Base-by-base conservation (phyloP, 2,329 filamentous ascomycete species). In the Xylariaceae sp. region DNA sequence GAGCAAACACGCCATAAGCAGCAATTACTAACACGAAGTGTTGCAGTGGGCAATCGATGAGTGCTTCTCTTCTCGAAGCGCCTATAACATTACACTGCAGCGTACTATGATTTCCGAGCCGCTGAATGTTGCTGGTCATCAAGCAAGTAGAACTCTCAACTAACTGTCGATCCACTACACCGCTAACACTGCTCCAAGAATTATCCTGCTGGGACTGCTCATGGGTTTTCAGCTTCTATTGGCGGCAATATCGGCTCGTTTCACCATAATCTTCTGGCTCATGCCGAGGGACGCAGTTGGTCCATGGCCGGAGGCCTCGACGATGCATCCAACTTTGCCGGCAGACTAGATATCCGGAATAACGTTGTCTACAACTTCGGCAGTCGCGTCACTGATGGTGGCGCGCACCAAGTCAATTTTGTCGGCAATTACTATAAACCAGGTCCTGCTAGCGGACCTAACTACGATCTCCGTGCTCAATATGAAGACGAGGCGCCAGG, bases 351-450 rank as follows among this genome's bases (percentile, higher is more conserved):
- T 40, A 63, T 68, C 6, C 59, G 66, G 5, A 68, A 68, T 51
- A 68, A 68, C 39, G 64, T 69, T 14, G 66, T 68, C 1, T 68
- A 68, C 51, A 68, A 68, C 48, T 68, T 67, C 43, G 66, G 66
- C 42, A 46, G 12, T 4, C 63, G 65, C 11, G 62, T 63, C 4
- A 69, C 64, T 9, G 67, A 69, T 36, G 66, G 66, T 9, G 66
- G 66, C 11, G 57, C 61, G 3, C 60, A 65, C 42, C 53, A 67
- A 51, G 65, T 58, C 40, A 64, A 65, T 49, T 66, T 68, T 41
- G 65, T 68, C 10, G 61, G 61, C 11, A 69, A 68, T 48, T 52
- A 62, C 39, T 68, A 68, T 53, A 68, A 67, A 49, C 60, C 51
- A 30, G 66, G 66, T 0, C 65, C 66, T 14, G 59, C 62, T 5